These are phyloP conservation scores for Fusarium sp. DNA, from an alignment of 2,329 filamentous ascomycete species.

Conservation along the genomic window DNA sequence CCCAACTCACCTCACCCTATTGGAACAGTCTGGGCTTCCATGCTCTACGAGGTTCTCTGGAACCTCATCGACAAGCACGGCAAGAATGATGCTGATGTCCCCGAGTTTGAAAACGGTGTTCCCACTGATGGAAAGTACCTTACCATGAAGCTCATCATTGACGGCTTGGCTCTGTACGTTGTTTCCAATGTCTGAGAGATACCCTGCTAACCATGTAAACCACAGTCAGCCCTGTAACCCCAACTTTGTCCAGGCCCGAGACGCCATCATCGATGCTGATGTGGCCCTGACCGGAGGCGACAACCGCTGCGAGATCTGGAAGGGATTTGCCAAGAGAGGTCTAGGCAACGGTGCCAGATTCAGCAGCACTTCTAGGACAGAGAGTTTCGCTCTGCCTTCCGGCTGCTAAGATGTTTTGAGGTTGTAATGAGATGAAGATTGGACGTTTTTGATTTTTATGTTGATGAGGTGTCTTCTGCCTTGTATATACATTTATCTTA, in stretches of 20 bases:
- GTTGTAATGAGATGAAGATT: background rate
- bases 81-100: conserved; percentile 55
- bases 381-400: conserved; percentile 46
- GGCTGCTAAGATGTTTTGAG: conserved; percentile 32
- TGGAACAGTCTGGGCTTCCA: conserved; percentile 52
- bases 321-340: conserved; percentile 65
- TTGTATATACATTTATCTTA: background rate
- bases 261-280: conserved; percentile 66
- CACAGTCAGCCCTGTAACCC: conserved; percentile 63
- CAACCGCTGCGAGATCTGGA: conserved; percentile 64
- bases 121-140: conserved; percentile 63
- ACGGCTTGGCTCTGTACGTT: conserved; percentile 57
- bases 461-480: background rate
- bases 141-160: conserved; percentile 61
- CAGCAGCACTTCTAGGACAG: conserved; percentile 39
- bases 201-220: background rate
- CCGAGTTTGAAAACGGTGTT: conserved; percentile 55
- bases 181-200: accelerated
- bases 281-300: conserved; percentile 58
- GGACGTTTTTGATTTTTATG: background rate
- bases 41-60: conserved; percentile 66
- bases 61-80: conserved; percentile 66
- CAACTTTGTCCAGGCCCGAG: conserved; percentile 61
- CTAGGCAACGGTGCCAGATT: conserved; percentile 54
- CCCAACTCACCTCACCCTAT: conserved; percentile 55